Base-by-base conservation (phyloP, 768 basidiomycete species). In the Phaeotremella skinneri region DNA sequence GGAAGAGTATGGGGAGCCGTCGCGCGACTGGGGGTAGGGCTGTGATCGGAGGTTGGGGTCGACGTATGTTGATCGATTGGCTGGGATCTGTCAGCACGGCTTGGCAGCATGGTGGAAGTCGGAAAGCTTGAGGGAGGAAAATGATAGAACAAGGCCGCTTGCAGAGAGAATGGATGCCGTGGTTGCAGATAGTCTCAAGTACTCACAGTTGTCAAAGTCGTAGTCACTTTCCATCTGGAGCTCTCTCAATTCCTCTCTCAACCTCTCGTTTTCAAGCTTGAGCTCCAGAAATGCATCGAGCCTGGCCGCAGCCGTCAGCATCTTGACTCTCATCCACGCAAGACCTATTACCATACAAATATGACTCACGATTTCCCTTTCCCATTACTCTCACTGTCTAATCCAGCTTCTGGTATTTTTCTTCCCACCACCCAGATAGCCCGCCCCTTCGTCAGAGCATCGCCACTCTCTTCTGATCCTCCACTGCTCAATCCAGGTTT, bases 221-320 rank as follows among this genome's bases (percentile, higher is more conserved):
- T 66, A 67, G 41, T 68, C 69, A 7, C 69, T 52, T 16, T 74
- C 72, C 26, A 61, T 37, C 41, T 71, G 72, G 9, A 74, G 43
- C 45, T 74, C 75, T 43, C 65, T 57, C 30, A 78, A 64, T 55
- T 85, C 84, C 59, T 83, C 83, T 64, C 87, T 82, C 41, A 96
- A 77, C 14, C 85, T 82, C 74, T 90, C 87, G 74, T 96, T 91
- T 78, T 93, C 90, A 56, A 87, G 80, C 76, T 91, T 92, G 50
- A 94, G 83, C 69, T 94, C 91, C 32, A 96, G 70, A 62, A 80
- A 82, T 21, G 78, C 74, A 58, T 81, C 80, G 49, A 81, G 70
- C 31, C 74, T 76, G 47, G 4, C 11, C 14, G 25, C 1, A 4
- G 34, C 48, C 47, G 54, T 45, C 26, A 32, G 29, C n/a, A 43